Conservation (phyloP, 164 flowering plant genomes). For the Chimonanthus praecox region DNA sequence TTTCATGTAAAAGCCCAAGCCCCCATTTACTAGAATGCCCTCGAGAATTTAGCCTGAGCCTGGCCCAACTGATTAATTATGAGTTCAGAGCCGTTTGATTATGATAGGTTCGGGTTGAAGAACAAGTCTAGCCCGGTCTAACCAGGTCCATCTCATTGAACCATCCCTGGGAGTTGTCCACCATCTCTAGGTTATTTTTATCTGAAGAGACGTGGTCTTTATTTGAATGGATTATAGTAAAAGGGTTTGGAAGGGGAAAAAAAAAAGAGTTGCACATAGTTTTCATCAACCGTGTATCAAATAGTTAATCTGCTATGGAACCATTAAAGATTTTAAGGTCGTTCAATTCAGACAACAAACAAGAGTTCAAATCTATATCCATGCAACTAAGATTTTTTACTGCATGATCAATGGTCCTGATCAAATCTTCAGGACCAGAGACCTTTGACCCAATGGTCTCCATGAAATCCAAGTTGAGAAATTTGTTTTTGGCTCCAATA, state of each 20-base stretch:
- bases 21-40: no score
- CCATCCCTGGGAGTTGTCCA: no score
- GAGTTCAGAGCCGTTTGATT: no score
- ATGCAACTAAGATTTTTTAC: conserved; percentile 19
- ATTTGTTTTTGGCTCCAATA: conserved; percentile 2
- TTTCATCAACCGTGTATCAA: background rate
- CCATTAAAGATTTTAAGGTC: conserved; percentile 6
- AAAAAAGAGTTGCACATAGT: background rate
- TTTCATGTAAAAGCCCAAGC: no score
- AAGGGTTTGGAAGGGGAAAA: background rate
- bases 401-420: conserved; percentile 33
- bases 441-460: conserved; percentile 18
- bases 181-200: no score
- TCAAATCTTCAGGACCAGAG: conserved; percentile 43
- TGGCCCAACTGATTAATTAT: no score
- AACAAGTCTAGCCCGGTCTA: no score
- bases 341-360: conserved; percentile 11
- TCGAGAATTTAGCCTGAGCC: no score
- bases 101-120: no score
- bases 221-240: no score
- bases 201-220: no score
- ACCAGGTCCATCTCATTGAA: no score
- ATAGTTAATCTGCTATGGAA: background rate
- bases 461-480: conserved; percentile 10
- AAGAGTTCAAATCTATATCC: conserved; percentile 8